Evolutionary conservation across 176 grass and related monocot species (phyloP).

Genomic region (Rhipidocladum racemiflorum): DNA sequence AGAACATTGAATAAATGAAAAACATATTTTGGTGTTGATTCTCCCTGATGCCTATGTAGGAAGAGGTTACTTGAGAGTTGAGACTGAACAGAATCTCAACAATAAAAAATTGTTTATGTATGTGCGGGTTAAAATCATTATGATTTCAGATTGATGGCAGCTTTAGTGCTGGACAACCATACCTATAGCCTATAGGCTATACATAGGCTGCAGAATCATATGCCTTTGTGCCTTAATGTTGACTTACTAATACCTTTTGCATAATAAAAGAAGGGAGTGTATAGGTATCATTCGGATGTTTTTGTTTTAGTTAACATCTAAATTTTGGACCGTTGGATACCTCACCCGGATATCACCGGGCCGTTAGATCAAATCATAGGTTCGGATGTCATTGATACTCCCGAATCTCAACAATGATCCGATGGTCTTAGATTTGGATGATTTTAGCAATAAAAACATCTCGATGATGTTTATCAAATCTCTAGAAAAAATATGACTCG

Average conservation of each 20-base stretch:
- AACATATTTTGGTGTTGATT: neutral
- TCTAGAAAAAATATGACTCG: neutral
- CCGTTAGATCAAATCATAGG: no score
- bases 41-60: neutral
- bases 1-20: constrained; percentile 11
- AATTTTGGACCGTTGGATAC: no score
- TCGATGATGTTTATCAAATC: no score
- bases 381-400: no score
- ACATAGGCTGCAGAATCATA: constrained; percentile 10
- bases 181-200: neutral
- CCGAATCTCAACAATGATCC: no score
- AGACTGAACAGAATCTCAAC: constrained; percentile 10
- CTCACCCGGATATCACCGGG: no score
- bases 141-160: neutral
- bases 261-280: no score
- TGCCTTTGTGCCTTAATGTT: constrained; percentile 13
- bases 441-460: no score
- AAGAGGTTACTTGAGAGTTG: neutral
- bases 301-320: no score
- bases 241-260: constrained; percentile 25
- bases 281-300: no score
- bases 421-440: no score
- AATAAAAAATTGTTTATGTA: constrained; percentile 17
- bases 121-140: neutral
- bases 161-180: neutral